Base-by-base conservation (phyloP, 83 land plant genomes). In the Isoetes engelmannii region DNA sequence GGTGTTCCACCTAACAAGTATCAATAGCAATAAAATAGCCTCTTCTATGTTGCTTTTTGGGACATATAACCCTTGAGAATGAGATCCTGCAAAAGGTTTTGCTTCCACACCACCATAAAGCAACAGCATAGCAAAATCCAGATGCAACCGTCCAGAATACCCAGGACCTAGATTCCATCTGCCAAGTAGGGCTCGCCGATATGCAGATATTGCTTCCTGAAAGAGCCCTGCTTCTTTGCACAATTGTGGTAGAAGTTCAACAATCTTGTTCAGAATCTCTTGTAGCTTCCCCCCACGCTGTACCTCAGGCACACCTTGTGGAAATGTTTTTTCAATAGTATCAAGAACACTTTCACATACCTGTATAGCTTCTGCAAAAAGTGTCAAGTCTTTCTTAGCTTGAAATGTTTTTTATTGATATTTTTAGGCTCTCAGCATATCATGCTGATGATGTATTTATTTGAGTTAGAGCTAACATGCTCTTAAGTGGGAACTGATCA, bases 281-380 rank as follows among this genome's bases (percentile, higher is more conserved):
- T 86, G 91, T 73, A 94, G 63, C 76, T 88, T 88, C n/a, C 85
- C 88, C 63, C 81, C 64, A 61, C 78, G 79, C 80, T 86, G 79
- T 43, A 72, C 75, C 68, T 74, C 85, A 69, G 87, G 90, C 67
- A 86, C 71, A 67, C 90, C 90, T 47, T 79, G 84, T 47, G 97
- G 97, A 53, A 86, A 74, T 51, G 90, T 84, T 70, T 92, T 76
- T 68, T 90, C 97, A 67, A 94, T 72, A 47, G 86, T 82, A 74
- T 94, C 99, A 74, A 94, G 72, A 55, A 94, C 80, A 71, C 80
- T 81, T 74, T 82, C 83, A 82, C 99, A 94, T 76, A 87, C 82
- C 69, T 83, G 84, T 70, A 88, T 90, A 79, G 97, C 96, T 77
- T 94, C 99, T 94, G 99, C 86, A 89, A 74, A 75, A 45, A 45